phyloP scores from a whole-genome alignment of 345 rosid species.

The Melastoma malabathricum region DNA sequence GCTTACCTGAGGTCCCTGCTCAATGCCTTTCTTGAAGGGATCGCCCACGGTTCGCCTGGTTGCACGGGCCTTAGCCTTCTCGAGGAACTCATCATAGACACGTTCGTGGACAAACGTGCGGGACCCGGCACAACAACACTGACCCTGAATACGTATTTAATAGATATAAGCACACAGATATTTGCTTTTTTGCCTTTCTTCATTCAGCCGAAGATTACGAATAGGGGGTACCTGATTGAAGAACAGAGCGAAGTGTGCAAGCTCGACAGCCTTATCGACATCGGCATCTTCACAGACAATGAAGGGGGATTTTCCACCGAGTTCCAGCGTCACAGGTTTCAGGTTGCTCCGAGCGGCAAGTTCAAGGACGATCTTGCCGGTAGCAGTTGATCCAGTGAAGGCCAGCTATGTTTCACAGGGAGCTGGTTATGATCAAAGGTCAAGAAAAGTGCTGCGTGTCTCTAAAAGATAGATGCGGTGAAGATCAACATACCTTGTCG shows the following conservation, averaged over 20 bases:
- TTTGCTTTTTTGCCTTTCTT: neutral
- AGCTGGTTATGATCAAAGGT: too few relatives aligned
- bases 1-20: conserved; percentile 86
- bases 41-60: conserved; percentile 73
- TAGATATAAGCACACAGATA: too few relatives aligned
- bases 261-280: conserved; percentile 75
- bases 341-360: conserved; percentile 88
- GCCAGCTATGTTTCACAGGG: conserved; percentile 39
- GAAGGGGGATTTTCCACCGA: conserved; percentile 96
- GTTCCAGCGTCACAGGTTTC: conserved; percentile 87
- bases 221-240: conserved; percentile 59
- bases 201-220: conserved; percentile 1
- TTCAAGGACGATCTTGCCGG: conserved; percentile 60
- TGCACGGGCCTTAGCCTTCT: conserved; percentile 80
- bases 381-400: conserved; percentile 82
- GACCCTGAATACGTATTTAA: conserved; percentile 37
- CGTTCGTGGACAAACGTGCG: conserved; percentile 83
- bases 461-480: too few relatives aligned
- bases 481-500: conserved; percentile 55
- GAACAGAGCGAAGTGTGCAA: conserved; percentile 84
- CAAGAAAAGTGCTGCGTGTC: too few relatives aligned
- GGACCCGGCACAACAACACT: conserved; percentile 96
- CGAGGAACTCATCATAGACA: conserved; percentile 72
- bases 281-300: conserved; percentile 89
- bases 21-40: conserved; percentile 74